phyloP scores from a whole-genome alignment of 805 yeast species.

The Starmera caribaea region DNA sequence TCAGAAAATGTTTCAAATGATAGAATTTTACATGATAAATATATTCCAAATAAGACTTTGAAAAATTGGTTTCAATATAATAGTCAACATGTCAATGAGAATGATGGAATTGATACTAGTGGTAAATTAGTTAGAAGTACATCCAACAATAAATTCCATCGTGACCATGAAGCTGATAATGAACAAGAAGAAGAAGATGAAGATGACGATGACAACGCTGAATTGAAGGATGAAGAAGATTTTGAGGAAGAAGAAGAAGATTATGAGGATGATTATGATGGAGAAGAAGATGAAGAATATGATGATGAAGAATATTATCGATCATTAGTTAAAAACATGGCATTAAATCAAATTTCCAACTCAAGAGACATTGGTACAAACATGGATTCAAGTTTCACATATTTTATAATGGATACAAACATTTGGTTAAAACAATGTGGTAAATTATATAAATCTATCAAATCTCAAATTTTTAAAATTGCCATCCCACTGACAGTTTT shows the following conservation, averaged over 20 bases:
- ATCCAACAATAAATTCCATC: not conserved
- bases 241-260: constrained; percentile 5
- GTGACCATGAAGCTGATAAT: too few relatives aligned
- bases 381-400: constrained; percentile 48
- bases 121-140: not conserved
- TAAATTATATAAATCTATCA: constrained; percentile 56
- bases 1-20: constrained; percentile 2
- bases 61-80: not conserved
- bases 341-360: not conserved
- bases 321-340: constrained; percentile 3
- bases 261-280: constrained; percentile 2
- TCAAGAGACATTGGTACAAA: constrained; percentile 44
- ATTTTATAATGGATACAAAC: constrained; percentile 64
- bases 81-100: too few relatives aligned
- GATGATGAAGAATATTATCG: constrained; percentile 2
- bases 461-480: constrained; percentile 46
- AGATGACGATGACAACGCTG: constrained; percentile 1
- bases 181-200: not conserved
- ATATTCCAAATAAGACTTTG: not conserved
- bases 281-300: not conserved
- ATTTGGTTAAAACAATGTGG: constrained; percentile 81
- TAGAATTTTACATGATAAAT: constrained; percentile 5
- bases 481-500: constrained; percentile 68
- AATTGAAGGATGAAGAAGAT: constrained; percentile 12
- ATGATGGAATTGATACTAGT: constrained; percentile 4